A percentile compares a stretch with the other conserved stretches of the same genome.
These are phyloP conservation scores for Dryadomyces quercivorus DNA, from an alignment of 2,329 filamentous ascomycete genomes.

Conservation along the genomic window DNA sequence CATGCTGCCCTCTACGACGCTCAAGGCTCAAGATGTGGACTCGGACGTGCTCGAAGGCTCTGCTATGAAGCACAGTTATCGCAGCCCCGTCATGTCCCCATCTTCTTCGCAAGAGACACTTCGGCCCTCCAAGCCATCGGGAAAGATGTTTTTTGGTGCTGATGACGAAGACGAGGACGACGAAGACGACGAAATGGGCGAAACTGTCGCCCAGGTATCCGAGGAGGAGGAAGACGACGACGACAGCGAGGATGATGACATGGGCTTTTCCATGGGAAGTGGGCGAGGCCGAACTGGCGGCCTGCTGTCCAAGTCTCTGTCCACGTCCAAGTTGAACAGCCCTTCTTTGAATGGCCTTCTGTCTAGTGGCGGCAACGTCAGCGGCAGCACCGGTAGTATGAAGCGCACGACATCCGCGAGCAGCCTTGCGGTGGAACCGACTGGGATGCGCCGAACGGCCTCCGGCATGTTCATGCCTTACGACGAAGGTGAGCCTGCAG, in stretches of 20 bases:
- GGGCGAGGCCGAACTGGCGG: conserved; percentile 2
- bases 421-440: conserved; percentile 37
- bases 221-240: conserved; percentile 3
- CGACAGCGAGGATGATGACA: conserved; percentile 3
- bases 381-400: conserved; percentile 18
- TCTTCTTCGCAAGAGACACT: conserved; percentile 77
- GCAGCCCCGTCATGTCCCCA: conserved; percentile 47
- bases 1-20: conserved; percentile 73
- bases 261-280: conserved; percentile 10
- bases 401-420: conserved; percentile 35
- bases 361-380: neutral
- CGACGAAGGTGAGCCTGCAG: conserved; percentile 56
- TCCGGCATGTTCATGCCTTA: conserved; percentile 90
- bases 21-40: conserved; percentile 73
- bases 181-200: conserved; percentile 7
- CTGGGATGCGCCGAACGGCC: conserved; percentile 61
- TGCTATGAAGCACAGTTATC: conserved; percentile 49
- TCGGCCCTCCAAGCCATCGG: conserved; percentile 54
- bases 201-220: conserved; percentile 13
- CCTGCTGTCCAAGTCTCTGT: conserved; percentile 5
- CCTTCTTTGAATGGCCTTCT: conserved; percentile 4
- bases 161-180: conserved; percentile 49
- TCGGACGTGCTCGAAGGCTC: conserved; percentile 46
- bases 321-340: conserved; percentile 7
- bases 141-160: conserved; percentile 51